A percentile compares a stretch with the other conserved stretches of the same genome.
Conservation (phyloP, 306 rosid genomes). For the Cyclanthera cordifolia region DNA sequence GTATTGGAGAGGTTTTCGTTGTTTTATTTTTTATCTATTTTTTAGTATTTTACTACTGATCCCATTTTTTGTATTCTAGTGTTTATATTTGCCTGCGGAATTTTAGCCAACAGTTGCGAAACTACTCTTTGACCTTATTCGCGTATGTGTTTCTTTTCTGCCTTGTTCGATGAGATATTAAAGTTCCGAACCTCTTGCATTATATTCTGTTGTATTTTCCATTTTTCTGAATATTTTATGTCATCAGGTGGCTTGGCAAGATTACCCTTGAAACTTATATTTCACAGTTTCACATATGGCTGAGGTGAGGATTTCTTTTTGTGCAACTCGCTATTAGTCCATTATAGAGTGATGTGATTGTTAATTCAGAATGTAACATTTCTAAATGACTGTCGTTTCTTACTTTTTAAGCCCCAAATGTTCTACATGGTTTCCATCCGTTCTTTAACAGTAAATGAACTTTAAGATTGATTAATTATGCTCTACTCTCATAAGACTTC, state of each 20-base stretch:
- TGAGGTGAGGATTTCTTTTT: conserved; percentile 48
- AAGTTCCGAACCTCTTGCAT: not conserved
- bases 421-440: not conserved
- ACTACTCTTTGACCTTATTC: conserved; percentile 67
- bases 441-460: not conserved
- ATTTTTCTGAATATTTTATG: not conserved
- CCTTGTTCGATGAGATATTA: conserved; percentile 5
- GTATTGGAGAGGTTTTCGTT: conserved; percentile 23
- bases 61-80: conserved; percentile 30
- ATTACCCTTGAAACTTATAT: conserved; percentile 93
- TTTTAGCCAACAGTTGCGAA: conserved; percentile 75
- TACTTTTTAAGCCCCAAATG: not conserved
- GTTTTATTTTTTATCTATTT: not conserved
- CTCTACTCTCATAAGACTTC: not conserved
- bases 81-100: conserved; percentile 90
- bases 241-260: conserved; percentile 94
- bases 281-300: conserved; percentile 98
- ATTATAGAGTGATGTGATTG: not conserved
- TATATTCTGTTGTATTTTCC: not conserved
- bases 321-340: not conserved
- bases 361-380: not conserved
- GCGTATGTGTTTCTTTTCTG: conserved; percentile 55
- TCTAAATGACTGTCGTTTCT: not conserved
- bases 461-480: not conserved
- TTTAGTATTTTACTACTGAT: conserved; percentile 1